Evolutionary conservation across 192 early-diverging fungal genomes (phyloP), one percentile per base, ranked within the genome.

Genomic region (Dimargaris xerosporica): DNA sequence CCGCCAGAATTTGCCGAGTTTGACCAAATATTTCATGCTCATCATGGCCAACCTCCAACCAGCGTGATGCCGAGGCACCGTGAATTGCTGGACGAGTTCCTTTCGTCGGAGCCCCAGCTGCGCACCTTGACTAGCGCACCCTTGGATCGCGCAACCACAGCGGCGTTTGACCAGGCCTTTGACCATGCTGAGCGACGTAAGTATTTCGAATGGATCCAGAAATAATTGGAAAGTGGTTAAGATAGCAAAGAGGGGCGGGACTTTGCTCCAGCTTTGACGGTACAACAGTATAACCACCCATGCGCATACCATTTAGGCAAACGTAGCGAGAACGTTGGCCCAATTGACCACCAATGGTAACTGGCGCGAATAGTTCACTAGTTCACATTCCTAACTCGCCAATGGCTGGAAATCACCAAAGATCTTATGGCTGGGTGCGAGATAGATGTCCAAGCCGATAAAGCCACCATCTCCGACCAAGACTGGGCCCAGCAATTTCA

Each of bases 121-220:
- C 48, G 44, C 1, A 65, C 62, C 23, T 68, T 69, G 21, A 34
- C 62, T 7, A 67, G 62, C 31, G 46, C 69, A n/a, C 64, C 51
- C 16, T 44, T 71, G 62, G 55, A 61, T 1, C 67, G 64, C 17
- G 69, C 69, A 28, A 64, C 71, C 21, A 69, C 74, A 67, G 70
- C 76, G 28, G 89, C 84, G 11, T 89, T 91, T 73, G 85, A 88
- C 58, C 70, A 70, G 45, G 85, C 87, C 42, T 83, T 85, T 70
- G 76, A 81, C 16, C 73, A 79, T 30, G 80, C 80, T 0, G 74
- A 83, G 17, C 72, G 73, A 28, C n/a, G n/a, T 26, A n/a, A 16
- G 19, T 17, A 28, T 39, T 4, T 16, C 30, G 41, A 28, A 6
- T 10, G 12, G 17, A 5, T 31, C 12, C 17, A 29, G 25, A 5